Evolutionary conservation across 1,284 basidiomycete genomes (phyloP).

Genomic region (Ustilago tritici): DNA sequence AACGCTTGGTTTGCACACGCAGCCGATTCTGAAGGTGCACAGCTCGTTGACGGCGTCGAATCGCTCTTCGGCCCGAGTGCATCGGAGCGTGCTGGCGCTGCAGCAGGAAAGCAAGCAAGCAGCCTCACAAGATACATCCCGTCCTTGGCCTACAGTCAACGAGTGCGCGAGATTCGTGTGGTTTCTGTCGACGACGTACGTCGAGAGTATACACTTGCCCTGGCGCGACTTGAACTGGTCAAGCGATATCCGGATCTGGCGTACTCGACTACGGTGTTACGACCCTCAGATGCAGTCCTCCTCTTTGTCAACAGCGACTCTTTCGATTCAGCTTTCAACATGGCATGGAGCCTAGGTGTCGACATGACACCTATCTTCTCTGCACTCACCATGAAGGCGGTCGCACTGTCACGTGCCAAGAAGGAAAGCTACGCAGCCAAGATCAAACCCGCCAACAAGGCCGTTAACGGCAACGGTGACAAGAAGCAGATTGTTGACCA

Average conservation of each 20-base stretch:
- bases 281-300: slow-evolving; percentile 77
- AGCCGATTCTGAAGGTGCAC: slow-evolving; percentile 26
- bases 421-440: slow-evolving; percentile 23
- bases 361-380: slow-evolving; percentile 90
- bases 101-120: slow-evolving; percentile 65
- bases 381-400: slow-evolving; percentile 81
- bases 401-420: slow-evolving; percentile 69
- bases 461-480: slow-evolving; percentile 14
- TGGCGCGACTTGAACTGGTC: slow-evolving; percentile 82
- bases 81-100: slow-evolving; percentile 17
- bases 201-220: slow-evolving; percentile 83
- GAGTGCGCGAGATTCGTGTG: slow-evolving; percentile 77
- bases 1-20: slow-evolving; percentile 82
- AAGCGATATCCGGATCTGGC: slow-evolving; percentile 74
- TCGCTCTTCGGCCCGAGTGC: slow-evolving; percentile 28
- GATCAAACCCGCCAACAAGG: not conserved
- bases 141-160: slow-evolving; percentile 74
- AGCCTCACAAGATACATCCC: slow-evolving; percentile 83
- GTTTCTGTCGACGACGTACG: slow-evolving; percentile 85
- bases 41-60: slow-evolving; percentile 26
- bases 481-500: slow-evolving; percentile 33
- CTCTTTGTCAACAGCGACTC: slow-evolving; percentile 82
- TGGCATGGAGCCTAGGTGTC: slow-evolving; percentile 80
- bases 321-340: slow-evolving; percentile 83
- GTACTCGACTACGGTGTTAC: slow-evolving; percentile 47